Percentiles rank a stretch among this genome's conserved stretches.
Conservation (phyloP, 2,329 filamentous ascomycete genomes). For the Aspergillus clavatus region DNA sequence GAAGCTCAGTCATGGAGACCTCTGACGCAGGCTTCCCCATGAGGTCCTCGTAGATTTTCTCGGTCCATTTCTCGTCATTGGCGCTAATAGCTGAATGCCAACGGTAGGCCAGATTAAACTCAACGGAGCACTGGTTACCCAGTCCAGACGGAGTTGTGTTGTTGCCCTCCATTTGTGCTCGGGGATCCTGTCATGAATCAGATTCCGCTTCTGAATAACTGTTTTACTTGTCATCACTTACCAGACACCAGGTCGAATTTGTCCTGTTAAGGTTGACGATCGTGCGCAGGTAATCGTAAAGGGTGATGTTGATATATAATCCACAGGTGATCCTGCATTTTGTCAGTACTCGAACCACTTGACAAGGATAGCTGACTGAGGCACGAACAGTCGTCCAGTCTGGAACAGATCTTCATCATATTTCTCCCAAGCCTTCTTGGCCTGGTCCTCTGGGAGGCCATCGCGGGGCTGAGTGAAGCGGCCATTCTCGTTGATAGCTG, state of each 20-base stretch:
- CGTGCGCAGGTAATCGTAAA: constrained; percentile 73
- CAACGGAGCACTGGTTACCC: constrained; percentile 78
- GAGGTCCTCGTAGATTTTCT: constrained; percentile 60
- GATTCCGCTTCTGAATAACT: neutral
- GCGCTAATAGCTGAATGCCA: constrained; percentile 78
- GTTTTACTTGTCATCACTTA: constrained; percentile 12
- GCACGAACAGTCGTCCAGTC: constrained; percentile 58
- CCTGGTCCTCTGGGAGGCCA: constrained; percentile 47
- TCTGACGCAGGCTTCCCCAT: constrained; percentile 57
- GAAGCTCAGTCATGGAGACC: constrained; percentile 57
- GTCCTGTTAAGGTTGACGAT: constrained; percentile 68
- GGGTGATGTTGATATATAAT: constrained; percentile 72
- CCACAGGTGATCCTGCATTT: constrained; percentile 57
- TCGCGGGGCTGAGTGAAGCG: constrained; percentile 65
- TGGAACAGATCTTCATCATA: constrained; percentile 76
- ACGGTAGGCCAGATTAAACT: constrained; percentile 84
- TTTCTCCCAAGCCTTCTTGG: constrained; percentile 55
- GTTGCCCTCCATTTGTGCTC: constrained; percentile 60
- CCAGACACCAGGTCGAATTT: constrained; percentile 73
- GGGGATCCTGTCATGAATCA: constrained; percentile 53
- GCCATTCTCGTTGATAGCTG: constrained; percentile 77
- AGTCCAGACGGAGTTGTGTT: constrained; percentile 64
- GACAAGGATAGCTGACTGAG: neutral
- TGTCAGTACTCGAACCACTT: constrained; percentile 12
- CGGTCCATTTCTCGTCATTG: constrained; percentile 75